A percentile compares a stretch with the other conserved stretches of the same genome.
Conservation (phyloP, 306 rosid genomes). For the Argentina anserina region DNA sequence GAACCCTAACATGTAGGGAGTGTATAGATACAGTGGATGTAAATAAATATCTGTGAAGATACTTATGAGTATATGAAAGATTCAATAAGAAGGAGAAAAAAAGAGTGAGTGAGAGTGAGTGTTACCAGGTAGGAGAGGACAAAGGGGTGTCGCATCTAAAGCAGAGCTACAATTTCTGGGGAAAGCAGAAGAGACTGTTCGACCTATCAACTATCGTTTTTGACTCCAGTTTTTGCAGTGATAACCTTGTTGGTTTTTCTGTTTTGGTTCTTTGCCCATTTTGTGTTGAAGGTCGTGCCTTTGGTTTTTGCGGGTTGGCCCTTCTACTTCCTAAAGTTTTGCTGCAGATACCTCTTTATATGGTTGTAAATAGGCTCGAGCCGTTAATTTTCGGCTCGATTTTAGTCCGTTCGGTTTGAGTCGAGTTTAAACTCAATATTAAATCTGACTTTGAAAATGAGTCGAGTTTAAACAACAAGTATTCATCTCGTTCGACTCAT, state of each 20-base stretch:
- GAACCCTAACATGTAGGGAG: slow-evolving; percentile 9
- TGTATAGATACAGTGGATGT: not conserved
- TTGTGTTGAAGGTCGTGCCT: not conserved
- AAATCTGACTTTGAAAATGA: too few species aligned
- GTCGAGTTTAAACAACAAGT: too few species aligned
- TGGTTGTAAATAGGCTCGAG: too few species aligned
- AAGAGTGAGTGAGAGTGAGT: not conserved
- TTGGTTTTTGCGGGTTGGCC: not conserved
- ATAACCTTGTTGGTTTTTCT: not conserved
- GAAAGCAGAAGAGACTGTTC: slow-evolving; percentile 1
- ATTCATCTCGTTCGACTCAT: too few species aligned
- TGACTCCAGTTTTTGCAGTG: not conserved
- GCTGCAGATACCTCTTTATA: not conserved
- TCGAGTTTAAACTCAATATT: too few species aligned
- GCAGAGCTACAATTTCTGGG: not conserved
- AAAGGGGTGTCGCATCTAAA: too few species aligned
- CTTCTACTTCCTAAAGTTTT: not conserved
- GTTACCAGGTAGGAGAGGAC: slow-evolving; percentile 11
- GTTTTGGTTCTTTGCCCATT: not conserved
- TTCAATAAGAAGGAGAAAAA: not conserved
- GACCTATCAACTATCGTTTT: not conserved
- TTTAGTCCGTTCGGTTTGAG: too few species aligned
- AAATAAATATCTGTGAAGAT: not conserved
- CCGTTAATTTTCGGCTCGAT: too few species aligned
- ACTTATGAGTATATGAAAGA: not conserved